A percentile compares a stretch with the other conserved stretches of the same genome.
Evolutionary conservation across 768 basidiomycete genomes (phyloP).

Genomic region (Coprinellus micaceus): DNA sequence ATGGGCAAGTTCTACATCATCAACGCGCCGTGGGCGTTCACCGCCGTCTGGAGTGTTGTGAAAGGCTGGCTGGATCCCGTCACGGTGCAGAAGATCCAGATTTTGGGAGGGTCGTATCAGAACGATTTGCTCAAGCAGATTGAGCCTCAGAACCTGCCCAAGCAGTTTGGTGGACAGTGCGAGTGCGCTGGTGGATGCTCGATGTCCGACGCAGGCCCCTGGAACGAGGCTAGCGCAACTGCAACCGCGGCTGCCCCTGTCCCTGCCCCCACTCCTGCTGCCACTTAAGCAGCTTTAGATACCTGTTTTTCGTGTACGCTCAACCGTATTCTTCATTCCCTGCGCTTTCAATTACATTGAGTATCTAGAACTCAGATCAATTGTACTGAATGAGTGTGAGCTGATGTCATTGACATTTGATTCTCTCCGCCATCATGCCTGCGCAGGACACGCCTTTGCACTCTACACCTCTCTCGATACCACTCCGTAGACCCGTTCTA

Average conservation of each 20-base stretch:
- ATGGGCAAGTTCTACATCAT: conserved; percentile 99
- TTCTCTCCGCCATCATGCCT: background rate
- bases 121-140: conserved; percentile 79
- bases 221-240: conserved; percentile 45
- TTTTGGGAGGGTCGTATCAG: conserved; percentile 75
- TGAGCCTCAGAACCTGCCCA: conserved; percentile 76
- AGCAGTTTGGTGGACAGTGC: conserved; percentile 82
- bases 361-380: too few species aligned
- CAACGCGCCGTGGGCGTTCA: conserved; percentile 94
- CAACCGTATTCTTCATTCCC: background rate
- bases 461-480: background rate
- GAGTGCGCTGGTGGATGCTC: conserved; percentile 78
- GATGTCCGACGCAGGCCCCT: conserved; percentile 87
- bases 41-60: conserved; percentile 81
- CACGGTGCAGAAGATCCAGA: conserved; percentile 92
- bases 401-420: conserved; percentile 1
- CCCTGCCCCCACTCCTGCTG: background rate
- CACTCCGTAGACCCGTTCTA: background rate
- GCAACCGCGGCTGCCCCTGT: background rate
- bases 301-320: background rate
- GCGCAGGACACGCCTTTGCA: background rate
- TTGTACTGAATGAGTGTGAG: background rate
- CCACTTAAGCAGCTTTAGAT: background rate
- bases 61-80: conserved; percentile 95
- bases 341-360: too few species aligned